Evolutionary conservation across 768 basidiomycete genomes (phyloP).

Genomic region (Thelephora aurantiotincta): DNA sequence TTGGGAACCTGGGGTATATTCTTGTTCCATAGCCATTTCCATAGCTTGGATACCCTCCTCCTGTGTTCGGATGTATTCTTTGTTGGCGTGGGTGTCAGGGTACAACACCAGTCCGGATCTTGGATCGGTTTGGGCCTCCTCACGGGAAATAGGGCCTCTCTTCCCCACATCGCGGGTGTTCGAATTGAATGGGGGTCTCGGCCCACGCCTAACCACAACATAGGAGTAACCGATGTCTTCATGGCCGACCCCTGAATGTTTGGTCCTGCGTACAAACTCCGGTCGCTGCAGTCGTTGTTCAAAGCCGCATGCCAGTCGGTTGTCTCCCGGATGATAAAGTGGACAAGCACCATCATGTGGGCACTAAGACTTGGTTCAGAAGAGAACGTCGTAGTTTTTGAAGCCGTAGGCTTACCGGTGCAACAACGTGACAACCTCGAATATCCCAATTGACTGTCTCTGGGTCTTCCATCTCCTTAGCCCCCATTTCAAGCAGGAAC

Average conservation of each 20-base stretch:
- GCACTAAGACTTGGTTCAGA: constrained; percentile 36
- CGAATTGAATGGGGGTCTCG: constrained; percentile 31
- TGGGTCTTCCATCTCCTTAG: constrained; percentile 38
- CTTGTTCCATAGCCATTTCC: not conserved
- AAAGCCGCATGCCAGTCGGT: constrained; percentile 61
- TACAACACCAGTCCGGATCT: not conserved
- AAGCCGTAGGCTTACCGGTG: constrained; percentile 46
- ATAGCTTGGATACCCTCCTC: not conserved
- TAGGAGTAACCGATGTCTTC: constrained; percentile 88
- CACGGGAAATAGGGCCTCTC: constrained; percentile 36
- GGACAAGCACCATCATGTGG: constrained; percentile 86
- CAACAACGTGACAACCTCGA: constrained; percentile 69
- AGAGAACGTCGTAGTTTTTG: constrained; percentile 4
- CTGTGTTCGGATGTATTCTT: not conserved
- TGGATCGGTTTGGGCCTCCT: constrained; percentile 21
- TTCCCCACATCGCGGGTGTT: constrained; percentile 28
- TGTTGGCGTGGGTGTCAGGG: not conserved
- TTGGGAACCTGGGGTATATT: constrained; percentile 4
- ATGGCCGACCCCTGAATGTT: constrained; percentile 73
- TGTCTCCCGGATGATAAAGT: constrained; percentile 40
- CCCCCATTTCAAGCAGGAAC: constrained; percentile 50
- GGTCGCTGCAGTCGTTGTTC: constrained; percentile 82
- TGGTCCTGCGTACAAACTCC: constrained; percentile 72
- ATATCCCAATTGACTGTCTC: constrained; percentile 21
- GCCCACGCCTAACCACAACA: constrained; percentile 71